These are phyloP conservation scores for Zymoseptoria passerinii DNA, from an alignment of 2,329 filamentous ascomycete species.

Conservation along the genomic window DNA sequence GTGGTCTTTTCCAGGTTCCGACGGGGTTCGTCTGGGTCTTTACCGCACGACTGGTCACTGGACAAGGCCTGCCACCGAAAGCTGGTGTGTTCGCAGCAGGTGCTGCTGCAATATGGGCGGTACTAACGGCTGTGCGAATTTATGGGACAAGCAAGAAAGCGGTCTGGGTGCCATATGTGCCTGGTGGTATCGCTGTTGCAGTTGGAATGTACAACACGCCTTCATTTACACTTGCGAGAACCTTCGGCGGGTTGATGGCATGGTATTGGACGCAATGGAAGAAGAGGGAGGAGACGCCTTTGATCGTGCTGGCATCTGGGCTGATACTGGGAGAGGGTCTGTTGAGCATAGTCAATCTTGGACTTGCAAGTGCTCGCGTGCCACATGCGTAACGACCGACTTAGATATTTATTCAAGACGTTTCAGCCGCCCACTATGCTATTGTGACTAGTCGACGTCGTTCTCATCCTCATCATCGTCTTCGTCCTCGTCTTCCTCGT, in stretches of 20 bases:
- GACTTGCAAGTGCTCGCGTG: conserved; percentile 67
- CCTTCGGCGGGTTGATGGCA: conserved; percentile 66
- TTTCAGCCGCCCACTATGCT: background rate
- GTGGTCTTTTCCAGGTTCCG: conserved; percentile 83
- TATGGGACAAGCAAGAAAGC: conserved; percentile 35
- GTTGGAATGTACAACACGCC: conserved; percentile 98
- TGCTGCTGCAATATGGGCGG: conserved; percentile 65
- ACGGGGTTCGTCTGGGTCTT: conserved; percentile 98
- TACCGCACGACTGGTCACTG: conserved; percentile 85
- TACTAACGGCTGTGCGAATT: conserved; percentile 64
- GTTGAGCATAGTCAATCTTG: conserved; percentile 80
- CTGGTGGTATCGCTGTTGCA: conserved; percentile 90
- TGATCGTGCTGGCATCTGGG: conserved; percentile 84
- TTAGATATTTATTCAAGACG: background rate
- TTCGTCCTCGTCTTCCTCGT: conserved; percentile 23
- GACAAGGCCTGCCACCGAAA: conserved; percentile 76
- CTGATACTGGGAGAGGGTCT: conserved; percentile 90
- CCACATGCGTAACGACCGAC: conserved; percentile 51
- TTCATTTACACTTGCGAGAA: conserved; percentile 84
- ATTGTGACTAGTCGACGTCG: conserved; percentile 1
- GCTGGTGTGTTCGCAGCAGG: conserved; percentile 70
- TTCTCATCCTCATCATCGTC: conserved; percentile 20
- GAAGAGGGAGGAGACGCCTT: conserved; percentile 56
- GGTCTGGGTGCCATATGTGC: conserved; percentile 67
- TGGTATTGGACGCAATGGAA: conserved; percentile 65